Evolutionary conservation across 2,329 filamentous ascomycete species (phyloP), one percentile per base, ranked within the genome.

Genomic region (Coniochaeta sp.): DNA sequence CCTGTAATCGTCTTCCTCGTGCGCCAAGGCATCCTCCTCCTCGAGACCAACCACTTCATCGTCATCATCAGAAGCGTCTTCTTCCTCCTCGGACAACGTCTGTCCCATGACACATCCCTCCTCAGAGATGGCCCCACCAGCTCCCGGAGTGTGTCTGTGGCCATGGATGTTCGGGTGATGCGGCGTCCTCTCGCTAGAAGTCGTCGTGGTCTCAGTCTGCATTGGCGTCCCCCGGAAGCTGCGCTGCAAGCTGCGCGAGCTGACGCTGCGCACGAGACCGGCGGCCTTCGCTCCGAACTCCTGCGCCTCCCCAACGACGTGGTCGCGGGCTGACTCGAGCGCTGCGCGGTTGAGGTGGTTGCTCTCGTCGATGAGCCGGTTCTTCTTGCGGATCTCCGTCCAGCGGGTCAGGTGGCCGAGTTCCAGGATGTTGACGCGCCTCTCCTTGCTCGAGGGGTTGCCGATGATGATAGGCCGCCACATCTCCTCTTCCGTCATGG

Each of bases 391-490:
- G 54, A 91, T 89, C 65, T 90, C 86, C 22, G 80, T 86, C 83
- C 85, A 91, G 35, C 87, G 73, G 49, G 78, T 85, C 73, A 86
- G 71, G 31, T 71, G 69, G 0, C 87, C 87, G 53, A 88, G 68
- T 65, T 91, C 87, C 14, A 91, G 70, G 22, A 89, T 64, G 62
- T 81, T 89, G 76, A 91, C 82, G 54, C 83, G 77, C 48, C 87
- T 76, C 60, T 78, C 81, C 65, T 82, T 85, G 46, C 84, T 81
- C 42, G 79, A 81, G 12, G 87, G 86, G 61, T 87, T 86, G 12
- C 87, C 86, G 62, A 89, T 81, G 56, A 90, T 79, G 26, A 84
- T 74, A 1, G 87, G 83, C 53, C 80, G 80, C 86, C 84, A 90
- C 46, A 84, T 77, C 40, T 76, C 73, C 55, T 81, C 76, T 50